Percentiles rank a stretch among this genome's conserved stretches.
These are phyloP conservation scores for Fonsecaea erecta DNA, from an alignment of 2,329 filamentous ascomycete species.

Conservation along the genomic window DNA sequence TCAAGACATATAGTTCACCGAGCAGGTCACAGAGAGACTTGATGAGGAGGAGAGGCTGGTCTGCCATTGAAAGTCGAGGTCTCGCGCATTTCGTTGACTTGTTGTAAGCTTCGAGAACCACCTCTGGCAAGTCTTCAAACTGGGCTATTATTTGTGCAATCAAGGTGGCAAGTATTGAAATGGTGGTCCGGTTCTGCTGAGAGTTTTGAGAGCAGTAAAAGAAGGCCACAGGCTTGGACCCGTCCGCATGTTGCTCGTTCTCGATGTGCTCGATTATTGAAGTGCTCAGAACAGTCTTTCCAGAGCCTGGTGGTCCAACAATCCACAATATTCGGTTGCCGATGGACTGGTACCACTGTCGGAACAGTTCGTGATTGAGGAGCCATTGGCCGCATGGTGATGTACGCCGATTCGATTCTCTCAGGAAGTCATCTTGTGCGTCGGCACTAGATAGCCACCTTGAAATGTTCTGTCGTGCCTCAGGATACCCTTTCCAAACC, in stretches of 20 bases:
- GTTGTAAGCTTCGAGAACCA: neutral
- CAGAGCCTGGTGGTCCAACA: slow-evolving; percentile 85
- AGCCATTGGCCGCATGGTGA: neutral
- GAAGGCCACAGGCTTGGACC: neutral
- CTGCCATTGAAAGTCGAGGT: neutral
- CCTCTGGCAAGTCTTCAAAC: neutral
- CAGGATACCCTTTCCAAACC: neutral
- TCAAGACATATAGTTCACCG: neutral
- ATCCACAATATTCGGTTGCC: neutral
- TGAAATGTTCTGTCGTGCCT: neutral
- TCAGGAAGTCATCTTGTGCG: neutral
- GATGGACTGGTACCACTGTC: neutral
- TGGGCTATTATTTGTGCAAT: neutral
- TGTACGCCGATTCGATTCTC: neutral
- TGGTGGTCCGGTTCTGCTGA: neutral
- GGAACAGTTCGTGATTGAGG: neutral
- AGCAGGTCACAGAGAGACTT: neutral
- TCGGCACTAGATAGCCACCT: neutral
- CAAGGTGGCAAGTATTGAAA: neutral
- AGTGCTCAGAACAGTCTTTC: slow-evolving; percentile 87
- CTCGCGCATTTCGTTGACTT: neutral
- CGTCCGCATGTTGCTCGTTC: neutral
- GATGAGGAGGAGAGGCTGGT: neutral
- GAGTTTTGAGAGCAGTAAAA: neutral
- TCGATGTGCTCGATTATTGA: neutral